Conservation (phyloP, 345 rosid species). For the Linum trigynum region DNA sequence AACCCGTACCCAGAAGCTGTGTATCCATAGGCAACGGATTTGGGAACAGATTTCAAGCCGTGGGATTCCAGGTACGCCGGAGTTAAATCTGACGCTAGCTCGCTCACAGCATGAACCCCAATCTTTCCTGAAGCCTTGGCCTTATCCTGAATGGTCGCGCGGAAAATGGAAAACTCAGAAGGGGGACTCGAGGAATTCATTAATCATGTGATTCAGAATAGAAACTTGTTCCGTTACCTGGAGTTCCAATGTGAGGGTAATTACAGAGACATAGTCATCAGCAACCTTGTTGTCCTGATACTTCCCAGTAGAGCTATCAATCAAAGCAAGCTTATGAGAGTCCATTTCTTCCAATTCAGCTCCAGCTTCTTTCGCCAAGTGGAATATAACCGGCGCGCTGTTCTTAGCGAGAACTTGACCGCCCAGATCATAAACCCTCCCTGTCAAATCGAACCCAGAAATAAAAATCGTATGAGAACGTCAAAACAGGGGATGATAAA, state of each 20-base stretch:
- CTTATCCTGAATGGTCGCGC: conserved; percentile 34
- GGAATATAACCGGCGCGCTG: conserved; percentile 52
- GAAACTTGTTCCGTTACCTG: conserved; percentile 32
- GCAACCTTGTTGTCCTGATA: conserved; percentile 46
- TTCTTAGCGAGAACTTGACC: conserved; percentile 73
- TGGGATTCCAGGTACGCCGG: conserved; percentile 33
- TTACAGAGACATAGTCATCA: conserved; percentile 54
- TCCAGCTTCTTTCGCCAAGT: conserved; percentile 46
- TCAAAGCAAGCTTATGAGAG: conserved; percentile 51
- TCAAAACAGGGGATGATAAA: neutral
- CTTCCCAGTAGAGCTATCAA: conserved; percentile 43
- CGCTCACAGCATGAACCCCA: conserved; percentile 55
- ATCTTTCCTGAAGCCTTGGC: conserved; percentile 36
- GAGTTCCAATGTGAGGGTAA: conserved; percentile 47
- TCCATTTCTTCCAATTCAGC: conserved; percentile 54
- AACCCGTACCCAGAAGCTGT: conserved; percentile 71
- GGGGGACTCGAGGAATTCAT: neutral
- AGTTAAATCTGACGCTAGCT: conserved; percentile 48
- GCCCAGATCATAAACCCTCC: conserved; percentile 55
- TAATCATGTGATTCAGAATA: neutral
- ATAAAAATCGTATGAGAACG: neutral
- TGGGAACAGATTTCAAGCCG: conserved; percentile 42
- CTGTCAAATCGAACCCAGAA: conserved; percentile 17
- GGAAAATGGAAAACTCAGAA: neutral
- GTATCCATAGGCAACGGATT: conserved; percentile 56